Evolutionary conservation across 345 rosid genomes (phyloP).

Genomic region (Firmiana major): DNA sequence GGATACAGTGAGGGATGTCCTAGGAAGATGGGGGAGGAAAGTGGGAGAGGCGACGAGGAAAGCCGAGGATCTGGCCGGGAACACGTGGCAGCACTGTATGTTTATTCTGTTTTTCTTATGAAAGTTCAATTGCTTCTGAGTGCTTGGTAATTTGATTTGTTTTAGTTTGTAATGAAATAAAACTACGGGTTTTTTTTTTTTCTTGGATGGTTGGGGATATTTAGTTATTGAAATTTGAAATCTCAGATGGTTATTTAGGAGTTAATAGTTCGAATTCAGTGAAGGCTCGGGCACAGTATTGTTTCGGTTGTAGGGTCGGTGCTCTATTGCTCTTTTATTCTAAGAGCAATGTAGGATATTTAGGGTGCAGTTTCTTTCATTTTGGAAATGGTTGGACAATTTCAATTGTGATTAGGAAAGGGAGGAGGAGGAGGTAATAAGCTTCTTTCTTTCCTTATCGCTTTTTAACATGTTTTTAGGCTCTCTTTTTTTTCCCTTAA

Average conservation of each 20-base stretch:
- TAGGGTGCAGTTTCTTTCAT: neutral
- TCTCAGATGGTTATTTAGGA: neutral
- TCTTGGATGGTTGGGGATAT: neutral
- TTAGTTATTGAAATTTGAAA: neutral
- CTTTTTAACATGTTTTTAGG: neutral
- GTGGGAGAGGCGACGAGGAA: conserved; percentile 57
- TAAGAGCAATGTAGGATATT: neutral
- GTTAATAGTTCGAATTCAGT: neutral
- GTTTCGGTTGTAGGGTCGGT: neutral
- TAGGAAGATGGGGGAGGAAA: conserved; percentile 59
- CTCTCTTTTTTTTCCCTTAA: too few relatives aligned
- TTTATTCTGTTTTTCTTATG: neutral
- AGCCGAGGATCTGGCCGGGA: conserved; percentile 64
- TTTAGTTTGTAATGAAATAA: neutral
- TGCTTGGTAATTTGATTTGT: neutral
- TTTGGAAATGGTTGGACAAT: neutral
- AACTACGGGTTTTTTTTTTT: neutral
- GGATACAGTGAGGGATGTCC: conserved; percentile 47
- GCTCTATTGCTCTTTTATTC: neutral
- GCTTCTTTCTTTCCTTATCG: neutral
- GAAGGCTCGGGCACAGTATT: neutral
- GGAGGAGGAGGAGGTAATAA: neutral
- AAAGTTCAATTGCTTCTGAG: neutral
- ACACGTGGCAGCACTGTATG: conserved; percentile 47
- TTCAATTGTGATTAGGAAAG: neutral